Percentiles rank a stretch among this genome's conserved stretches.
Conservation (phyloP, 2,329 filamentous ascomycete species). For the Clarireedia hainanense region DNA sequence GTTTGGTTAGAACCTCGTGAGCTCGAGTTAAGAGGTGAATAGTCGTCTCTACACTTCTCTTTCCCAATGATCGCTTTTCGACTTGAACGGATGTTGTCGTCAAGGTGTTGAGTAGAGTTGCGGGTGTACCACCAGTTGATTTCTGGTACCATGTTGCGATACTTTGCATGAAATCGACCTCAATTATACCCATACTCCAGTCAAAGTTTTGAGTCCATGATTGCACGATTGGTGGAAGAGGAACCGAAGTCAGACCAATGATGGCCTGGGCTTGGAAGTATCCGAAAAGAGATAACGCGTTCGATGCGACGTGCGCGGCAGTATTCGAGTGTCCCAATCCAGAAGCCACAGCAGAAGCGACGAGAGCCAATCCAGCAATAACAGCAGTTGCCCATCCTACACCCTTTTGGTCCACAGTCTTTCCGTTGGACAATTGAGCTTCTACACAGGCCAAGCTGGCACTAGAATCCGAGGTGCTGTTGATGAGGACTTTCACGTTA, state of each 20-base stretch:
- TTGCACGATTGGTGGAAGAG: constrained; percentile 77
- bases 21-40: constrained; percentile 27
- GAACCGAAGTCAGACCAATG: constrained; percentile 74
- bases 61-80: constrained; percentile 43
- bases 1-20: constrained; percentile 37
- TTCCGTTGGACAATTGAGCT: constrained; percentile 79
- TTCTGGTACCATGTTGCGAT: constrained; percentile 96
- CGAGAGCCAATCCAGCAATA: constrained; percentile 74
- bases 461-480: constrained; percentile 48
- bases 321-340: constrained; percentile 90
- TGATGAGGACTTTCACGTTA: constrained; percentile 74
- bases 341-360: constrained; percentile 81
- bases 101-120: constrained; percentile 68
- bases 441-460: constrained; percentile 76
- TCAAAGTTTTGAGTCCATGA: constrained; percentile 97
- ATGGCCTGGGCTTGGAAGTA: constrained; percentile 95
- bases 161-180: constrained; percentile 74
- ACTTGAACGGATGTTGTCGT: constrained; percentile 75
- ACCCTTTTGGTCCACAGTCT: constrained; percentile 81
- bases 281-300: constrained; percentile 85
- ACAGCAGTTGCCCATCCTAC: constrained; percentile 87
- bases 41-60: constrained; percentile 39
- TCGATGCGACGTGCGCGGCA: constrained; percentile 87
- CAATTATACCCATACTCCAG: constrained; percentile 96
- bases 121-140: constrained; percentile 78